These are phyloP conservation scores for Vaccinium macrocarpon DNA, from an alignment of 148 eudicot genomes.

Conservation along the genomic window DNA sequence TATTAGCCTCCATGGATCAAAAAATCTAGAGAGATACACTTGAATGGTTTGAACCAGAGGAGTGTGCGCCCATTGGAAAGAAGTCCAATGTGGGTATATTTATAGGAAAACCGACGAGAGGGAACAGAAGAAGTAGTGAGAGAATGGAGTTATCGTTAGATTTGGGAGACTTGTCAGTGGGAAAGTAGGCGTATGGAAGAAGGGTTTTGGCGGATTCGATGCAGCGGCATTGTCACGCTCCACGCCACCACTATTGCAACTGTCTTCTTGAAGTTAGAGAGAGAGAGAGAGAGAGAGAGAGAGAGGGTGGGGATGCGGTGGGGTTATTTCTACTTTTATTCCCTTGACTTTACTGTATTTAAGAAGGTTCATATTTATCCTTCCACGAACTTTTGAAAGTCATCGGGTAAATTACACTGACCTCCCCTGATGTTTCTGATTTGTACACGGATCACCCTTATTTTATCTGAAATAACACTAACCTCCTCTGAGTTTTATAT, in stretches of 20 bases:
- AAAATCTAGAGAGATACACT: neutral
- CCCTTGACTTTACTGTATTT: too few relatives aligned
- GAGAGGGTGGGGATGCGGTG: neutral
- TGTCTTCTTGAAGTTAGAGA: neutral
- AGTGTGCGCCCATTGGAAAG: neutral
- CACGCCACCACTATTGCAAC: neutral
- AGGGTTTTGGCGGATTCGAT: slow-evolving; percentile 4
- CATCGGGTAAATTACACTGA: too few relatives aligned
- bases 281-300: slow-evolving; percentile 4
- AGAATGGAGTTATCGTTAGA: neutral
- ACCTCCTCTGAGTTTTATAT: too few relatives aligned
- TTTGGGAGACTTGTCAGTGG: slow-evolving; percentile 10
- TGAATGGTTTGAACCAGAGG: neutral
- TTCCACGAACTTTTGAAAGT: too few relatives aligned
- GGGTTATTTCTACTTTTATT: too few relatives aligned
- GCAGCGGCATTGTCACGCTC: slow-evolving; percentile 7
- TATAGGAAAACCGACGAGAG: slow-evolving; percentile 13
- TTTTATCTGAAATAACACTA: too few relatives aligned
- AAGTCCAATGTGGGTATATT: neutral
- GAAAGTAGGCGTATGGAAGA: neutral
- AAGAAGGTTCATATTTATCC: too few relatives aligned
- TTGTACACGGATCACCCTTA: too few relatives aligned
- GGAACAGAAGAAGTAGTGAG: neutral
- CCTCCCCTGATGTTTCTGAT: too few relatives aligned
- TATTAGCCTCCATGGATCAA: slow-evolving; percentile 28